These are phyloP conservation scores for Penicillium cataractarum DNA, from an alignment of 495 filamentous ascomycete species.

Conservation along the genomic window DNA sequence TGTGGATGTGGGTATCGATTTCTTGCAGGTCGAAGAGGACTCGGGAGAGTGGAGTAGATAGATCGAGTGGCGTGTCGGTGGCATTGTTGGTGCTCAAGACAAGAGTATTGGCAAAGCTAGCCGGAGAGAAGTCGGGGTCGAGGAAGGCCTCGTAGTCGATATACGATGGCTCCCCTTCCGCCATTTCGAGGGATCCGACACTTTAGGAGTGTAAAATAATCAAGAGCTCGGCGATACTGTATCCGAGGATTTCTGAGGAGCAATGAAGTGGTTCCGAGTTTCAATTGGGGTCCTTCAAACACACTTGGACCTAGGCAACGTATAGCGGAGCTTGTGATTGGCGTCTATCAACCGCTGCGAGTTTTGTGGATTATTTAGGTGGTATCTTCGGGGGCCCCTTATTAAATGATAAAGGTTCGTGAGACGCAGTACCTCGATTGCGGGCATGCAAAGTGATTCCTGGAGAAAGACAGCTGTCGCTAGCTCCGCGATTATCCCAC, in stretches of 20 bases:
- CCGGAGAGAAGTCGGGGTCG: conserved; percentile 76
- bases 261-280: not conserved
- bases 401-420: not conserved
- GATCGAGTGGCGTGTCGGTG: conserved; percentile 85
- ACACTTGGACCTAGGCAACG: not conserved
- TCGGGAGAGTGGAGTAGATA: conserved; percentile 89
- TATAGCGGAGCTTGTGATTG: not conserved
- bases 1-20: conserved; percentile 93
- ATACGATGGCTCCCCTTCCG: conserved; percentile 68
- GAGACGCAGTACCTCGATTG: not conserved
- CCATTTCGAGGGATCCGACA: conserved; percentile 29
- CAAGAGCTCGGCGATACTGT: not conserved
- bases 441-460: conserved; percentile 4
- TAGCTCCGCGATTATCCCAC: conserved; percentile 28
- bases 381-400: not conserved
- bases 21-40: conserved; percentile 98
- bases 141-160: conserved; percentile 96
- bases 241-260: not conserved
- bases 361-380: not conserved
- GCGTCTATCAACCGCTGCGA: too few relatives aligned
- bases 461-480: conserved; percentile 25
- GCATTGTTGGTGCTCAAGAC: conserved; percentile 90
- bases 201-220: not conserved
- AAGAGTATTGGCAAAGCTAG: conserved; percentile 83
- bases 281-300: not conserved